Base-by-base conservation (phyloP, 2,329 filamentous ascomycete species). In the Phyllosticta citrichinensis region DNA sequence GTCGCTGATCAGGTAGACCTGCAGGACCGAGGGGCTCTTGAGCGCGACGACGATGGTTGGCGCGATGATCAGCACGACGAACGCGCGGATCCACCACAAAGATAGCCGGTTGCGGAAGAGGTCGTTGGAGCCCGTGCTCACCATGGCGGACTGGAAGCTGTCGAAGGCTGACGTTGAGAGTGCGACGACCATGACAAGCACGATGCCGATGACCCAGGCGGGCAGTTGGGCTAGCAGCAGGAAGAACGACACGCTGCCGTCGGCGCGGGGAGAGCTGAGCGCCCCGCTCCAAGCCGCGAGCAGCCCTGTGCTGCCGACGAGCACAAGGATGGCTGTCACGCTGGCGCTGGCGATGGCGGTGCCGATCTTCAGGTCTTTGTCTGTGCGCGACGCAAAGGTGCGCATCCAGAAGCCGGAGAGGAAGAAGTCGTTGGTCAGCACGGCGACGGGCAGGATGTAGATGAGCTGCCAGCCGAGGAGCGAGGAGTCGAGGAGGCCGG, bases 341-440 rank as follows among this genome's bases (percentile, higher is more conserved):
- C 78, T 79, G 3, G 83, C 75, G 8, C 82, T 82, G 19, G 89
- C 88, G 56, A 89, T 79, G n/a, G 81, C 81, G 30, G 89, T 81
- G 56, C 89, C 90, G 60, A 92, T 79, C 79, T 84, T 86, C 6
- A 94, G 82, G 52, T 59, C 61, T 5, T 64, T 56, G 55, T 61
- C 60, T 10, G 64, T 67, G 50, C 69, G 63, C 10, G 65, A 63
- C 2, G 66, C 69, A 61, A 77, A 75, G 10, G 62, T 57, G 19
- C 65, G 65, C 22, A 78, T 69, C 89, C 89, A 94, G 74, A 90
- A 91, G 65, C 84, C 87, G 33, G 88, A 90, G 52, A 94, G 79
- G 77, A 94, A 94, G 79, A 94, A 92, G 77, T 92, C 86, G 75
- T 93, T 94, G 62, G 89, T 92, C 61, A 92, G 70, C 65, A 94